Percentiles rank a stretch among this genome's conserved stretches.
Evolutionary conservation across 2,329 filamentous ascomycete genomes (phyloP).

Genomic region (Thyridium curvatum): DNA sequence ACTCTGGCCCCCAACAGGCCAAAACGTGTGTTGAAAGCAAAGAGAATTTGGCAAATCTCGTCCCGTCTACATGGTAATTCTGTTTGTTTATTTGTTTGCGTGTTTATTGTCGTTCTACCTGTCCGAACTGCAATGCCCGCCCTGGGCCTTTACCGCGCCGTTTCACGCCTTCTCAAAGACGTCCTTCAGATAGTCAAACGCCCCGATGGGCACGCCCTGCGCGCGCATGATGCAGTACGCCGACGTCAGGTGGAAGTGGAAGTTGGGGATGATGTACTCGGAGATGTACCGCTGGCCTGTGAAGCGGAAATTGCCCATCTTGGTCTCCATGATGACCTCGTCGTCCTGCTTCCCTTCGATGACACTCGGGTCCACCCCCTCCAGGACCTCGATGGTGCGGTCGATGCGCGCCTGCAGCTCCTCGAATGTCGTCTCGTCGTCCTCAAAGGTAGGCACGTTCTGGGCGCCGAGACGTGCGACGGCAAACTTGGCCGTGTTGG

Average conservation of each 20-base stretch:
- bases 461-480: slow-evolving; percentile 18
- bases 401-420: slow-evolving; percentile 21
- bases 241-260: slow-evolving; percentile 53
- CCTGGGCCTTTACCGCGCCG: no score
- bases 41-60: no score
- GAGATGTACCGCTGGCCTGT: slow-evolving; percentile 31
- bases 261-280: slow-evolving; percentile 45
- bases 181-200: slow-evolving; percentile 41
- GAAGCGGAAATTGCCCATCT: slow-evolving; percentile 8
- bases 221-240: slow-evolving; percentile 50
- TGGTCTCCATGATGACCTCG: slow-evolving; percentile 4
- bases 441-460: slow-evolving; percentile 13
- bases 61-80: no score
- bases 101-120: no score
- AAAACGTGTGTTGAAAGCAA: no score
- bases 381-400: slow-evolving; percentile 21
- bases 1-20: no score
- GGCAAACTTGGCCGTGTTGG: slow-evolving; percentile 19
- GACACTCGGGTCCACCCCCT: slow-evolving; percentile 15
- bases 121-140: no score
- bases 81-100: no score
- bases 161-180: no score
- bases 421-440: slow-evolving; percentile 23
- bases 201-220: slow-evolving; percentile 52
- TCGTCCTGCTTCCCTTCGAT: slow-evolving; percentile 17